A percentile compares a stretch with the other conserved stretches of the same genome.
Conservation (phyloP, 73 alveolate species). For the Tetrahymena thermophila region DNA sequence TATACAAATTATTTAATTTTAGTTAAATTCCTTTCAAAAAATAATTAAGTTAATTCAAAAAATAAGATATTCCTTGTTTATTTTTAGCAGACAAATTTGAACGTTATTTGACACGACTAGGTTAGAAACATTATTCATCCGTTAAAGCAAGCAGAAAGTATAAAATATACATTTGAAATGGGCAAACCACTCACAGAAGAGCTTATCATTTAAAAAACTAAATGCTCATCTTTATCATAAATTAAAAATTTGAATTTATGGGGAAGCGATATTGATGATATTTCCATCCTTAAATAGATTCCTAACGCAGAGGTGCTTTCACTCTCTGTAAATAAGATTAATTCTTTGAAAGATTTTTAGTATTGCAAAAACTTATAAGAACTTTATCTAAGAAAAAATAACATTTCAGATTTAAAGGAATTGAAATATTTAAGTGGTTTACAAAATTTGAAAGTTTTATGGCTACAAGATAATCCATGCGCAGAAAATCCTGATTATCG, state of each 20-base stretch:
- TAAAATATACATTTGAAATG: neutral
- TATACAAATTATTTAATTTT: too few relatives aligned
- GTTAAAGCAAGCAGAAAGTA: neutral
- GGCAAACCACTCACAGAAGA: conserved; percentile 29
- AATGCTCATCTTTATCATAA: conserved; percentile 37
- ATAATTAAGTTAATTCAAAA: neutral
- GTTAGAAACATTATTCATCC: too few relatives aligned
- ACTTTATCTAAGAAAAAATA: conserved; percentile 84
- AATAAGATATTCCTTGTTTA: neutral
- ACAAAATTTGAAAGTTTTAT: conserved; percentile 71
- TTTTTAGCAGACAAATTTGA: too few relatives aligned
- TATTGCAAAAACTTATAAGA: conserved; percentile 71
- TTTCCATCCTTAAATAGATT: conserved; percentile 71
- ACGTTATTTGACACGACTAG: too few relatives aligned
- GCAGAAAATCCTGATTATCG: conserved; percentile 73
- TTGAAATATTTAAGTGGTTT: conserved; percentile 54
- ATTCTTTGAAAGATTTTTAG: conserved; percentile 65
- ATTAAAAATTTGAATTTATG: conserved; percentile 76
- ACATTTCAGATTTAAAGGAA: conserved; percentile 69
- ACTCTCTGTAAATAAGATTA: conserved; percentile 74
- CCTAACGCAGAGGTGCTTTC: conserved; percentile 80
- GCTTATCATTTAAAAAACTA: conserved; percentile 17
- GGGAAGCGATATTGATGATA: conserved; percentile 84
- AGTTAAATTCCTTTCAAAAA: neutral
- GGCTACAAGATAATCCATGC: conserved; percentile 91